Evolutionary conservation across 306 rosid species (phyloP).

Genomic region (Psophocarpus tetragonolobus): DNA sequence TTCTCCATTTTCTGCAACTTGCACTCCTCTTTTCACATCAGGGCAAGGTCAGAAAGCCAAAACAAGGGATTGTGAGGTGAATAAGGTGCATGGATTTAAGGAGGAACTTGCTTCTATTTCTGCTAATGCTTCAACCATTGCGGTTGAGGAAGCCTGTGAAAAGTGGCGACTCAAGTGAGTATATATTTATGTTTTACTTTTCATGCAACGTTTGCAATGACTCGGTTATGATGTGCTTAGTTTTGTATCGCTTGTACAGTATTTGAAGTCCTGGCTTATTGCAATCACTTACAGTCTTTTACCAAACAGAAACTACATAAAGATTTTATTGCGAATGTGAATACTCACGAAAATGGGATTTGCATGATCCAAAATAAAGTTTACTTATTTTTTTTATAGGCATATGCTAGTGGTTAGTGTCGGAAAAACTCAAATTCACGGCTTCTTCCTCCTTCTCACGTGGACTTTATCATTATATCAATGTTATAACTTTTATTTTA

Average conservation of each 20-base stretch:
- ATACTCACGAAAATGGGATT: background rate
- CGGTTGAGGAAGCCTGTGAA: background rate
- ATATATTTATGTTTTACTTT: background rate
- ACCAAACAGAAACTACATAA: background rate
- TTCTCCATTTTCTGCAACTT: background rate
- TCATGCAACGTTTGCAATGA: background rate
- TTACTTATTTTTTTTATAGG: background rate
- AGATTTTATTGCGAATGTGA: background rate
- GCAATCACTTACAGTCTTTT: background rate
- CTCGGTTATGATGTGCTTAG: background rate
- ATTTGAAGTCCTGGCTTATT: background rate
- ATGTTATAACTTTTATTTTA: background rate
- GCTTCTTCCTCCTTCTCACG: too few species aligned
- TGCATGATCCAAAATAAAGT: background rate
- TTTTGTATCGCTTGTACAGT: background rate
- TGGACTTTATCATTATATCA: too few species aligned
- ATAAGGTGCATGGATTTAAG: background rate
- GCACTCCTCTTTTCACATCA: background rate
- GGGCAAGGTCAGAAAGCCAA: background rate
- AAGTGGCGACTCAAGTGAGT: conserved; percentile 16
- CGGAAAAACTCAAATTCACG: too few species aligned
- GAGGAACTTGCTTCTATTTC: background rate
- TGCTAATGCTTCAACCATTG: background rate
- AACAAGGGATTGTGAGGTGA: background rate
- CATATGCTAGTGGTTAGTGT: too few species aligned